These are phyloP conservation scores for Phaffia australis DNA, from an alignment of 768 basidiomycete genomes.

Conservation along the genomic window DNA sequence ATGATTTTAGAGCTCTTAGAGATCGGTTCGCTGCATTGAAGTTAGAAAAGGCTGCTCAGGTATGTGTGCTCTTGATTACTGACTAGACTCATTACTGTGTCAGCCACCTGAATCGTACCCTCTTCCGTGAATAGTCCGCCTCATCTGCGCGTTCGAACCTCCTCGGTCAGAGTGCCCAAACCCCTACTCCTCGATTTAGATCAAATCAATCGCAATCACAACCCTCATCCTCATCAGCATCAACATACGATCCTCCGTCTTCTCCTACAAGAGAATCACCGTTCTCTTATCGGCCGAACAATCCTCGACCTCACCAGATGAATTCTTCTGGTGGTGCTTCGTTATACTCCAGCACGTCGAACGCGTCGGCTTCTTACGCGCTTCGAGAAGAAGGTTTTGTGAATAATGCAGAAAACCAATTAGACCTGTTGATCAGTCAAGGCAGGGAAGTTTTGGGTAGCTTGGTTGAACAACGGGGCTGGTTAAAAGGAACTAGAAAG, in stretches of 20 bases:
- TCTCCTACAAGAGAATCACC: constrained; percentile 69
- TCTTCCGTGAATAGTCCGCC: constrained; percentile 44
- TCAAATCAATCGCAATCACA: constrained; percentile 29
- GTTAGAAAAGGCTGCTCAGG: constrained; percentile 33
- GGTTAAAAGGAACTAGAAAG: constrained; percentile 81
- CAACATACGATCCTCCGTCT: constrained; percentile 30
- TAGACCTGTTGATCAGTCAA: constrained; percentile 87
- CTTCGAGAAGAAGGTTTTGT: constrained; percentile 82
- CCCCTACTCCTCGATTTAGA: constrained; percentile 26
- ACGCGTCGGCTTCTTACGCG: constrained; percentile 61
- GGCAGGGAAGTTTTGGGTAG: constrained; percentile 86
- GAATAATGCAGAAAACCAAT: constrained; percentile 61
- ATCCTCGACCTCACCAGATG: constrained; percentile 28
- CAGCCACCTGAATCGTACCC: constrained; percentile 1
- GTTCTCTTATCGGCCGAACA: constrained; percentile 45
- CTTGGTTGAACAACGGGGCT: constrained; percentile 78
- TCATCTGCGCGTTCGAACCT: constrained; percentile 56
- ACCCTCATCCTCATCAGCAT: constrained; percentile 26
- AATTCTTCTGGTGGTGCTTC: constrained; percentile 35
- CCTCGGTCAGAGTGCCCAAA: constrained; percentile 49
- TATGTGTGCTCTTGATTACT: constrained; percentile 28
- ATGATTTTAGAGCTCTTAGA: constrained; percentile 73
- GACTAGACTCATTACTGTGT: constrained; percentile 41
- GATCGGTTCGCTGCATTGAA: constrained; percentile 72
- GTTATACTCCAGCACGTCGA: constrained; percentile 47